Base-by-base conservation (phyloP, 202 grass and related monocot species). In the Zizania palustris region DNA sequence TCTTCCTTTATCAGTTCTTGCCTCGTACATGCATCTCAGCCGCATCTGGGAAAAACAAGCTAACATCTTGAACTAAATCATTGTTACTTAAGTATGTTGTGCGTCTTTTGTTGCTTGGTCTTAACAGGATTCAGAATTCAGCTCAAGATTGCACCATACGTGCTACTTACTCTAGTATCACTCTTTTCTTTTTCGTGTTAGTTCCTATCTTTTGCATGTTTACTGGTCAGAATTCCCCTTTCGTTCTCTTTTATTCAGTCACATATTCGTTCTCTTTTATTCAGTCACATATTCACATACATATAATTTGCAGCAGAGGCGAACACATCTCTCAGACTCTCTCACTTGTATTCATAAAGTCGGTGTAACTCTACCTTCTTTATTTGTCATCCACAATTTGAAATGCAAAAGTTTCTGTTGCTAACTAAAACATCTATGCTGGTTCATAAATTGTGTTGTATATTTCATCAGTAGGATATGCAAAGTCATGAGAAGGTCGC, bases 391-490 rank as follows among this genome's bases (percentile, higher is more conserved):
- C 51, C 40, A 34, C 55, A 35, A 34, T 50, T 67, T 60, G 67
- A 16, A 54, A 44, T 55, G 21, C 8, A 16, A 11, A 55, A 33
- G 4, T 4, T 39, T 68, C 10, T 51, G 16, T 54, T 53, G 14
- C 68, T 39, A 60, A 55, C 36, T 85, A 53, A 59, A 79, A 66
- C 15, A 57, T 45, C 8, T 1, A 6, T 55, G 28, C 9, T 55
- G 36, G 11, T 63, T 12, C 16, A 46, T 78, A 21, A 56, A 48
- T 37, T 46, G 1, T 13, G 28, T n/a, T 37, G 10, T 59, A 18
- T 42, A 59, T 79, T 71, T 21, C 43, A 44, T 77, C 54, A 71
- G 82, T 81, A 71, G 67, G 80, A 88, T 61, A 93, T 97, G 84
- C 73, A 79, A 59, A 74, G 21, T 50, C 71, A 60, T 14, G 78